These are phyloP conservation scores for Backusella tuberculispora DNA, from an alignment of 192 early-diverging fungal species.

Conservation along the genomic window DNA sequence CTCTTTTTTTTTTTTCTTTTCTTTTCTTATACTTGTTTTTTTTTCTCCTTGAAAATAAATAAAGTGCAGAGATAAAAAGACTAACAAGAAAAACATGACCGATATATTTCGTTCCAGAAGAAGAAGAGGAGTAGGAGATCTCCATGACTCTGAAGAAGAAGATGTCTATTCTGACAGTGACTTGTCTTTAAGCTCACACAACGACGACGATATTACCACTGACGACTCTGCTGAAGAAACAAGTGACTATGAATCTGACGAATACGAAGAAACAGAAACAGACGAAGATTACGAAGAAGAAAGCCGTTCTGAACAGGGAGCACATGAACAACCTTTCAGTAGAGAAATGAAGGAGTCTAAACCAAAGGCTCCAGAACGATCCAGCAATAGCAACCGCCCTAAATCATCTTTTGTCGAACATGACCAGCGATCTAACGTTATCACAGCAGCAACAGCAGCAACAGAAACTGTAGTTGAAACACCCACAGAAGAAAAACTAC, in stretches of 20 bases:
- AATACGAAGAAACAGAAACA: conserved; percentile 5
- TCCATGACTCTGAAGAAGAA: conserved; percentile 8
- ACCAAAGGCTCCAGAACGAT: background rate
- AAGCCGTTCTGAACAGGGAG: background rate
- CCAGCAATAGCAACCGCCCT: too few species aligned
- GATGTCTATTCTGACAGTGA: background rate
- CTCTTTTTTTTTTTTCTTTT: background rate
- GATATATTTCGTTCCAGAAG: conserved; percentile 11
- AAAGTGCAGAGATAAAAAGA: background rate
- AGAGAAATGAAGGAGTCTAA: background rate
- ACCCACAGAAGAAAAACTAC: background rate
- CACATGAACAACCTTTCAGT: background rate
- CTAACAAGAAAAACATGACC: background rate
- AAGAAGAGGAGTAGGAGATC: background rate
- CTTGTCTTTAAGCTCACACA: background rate
- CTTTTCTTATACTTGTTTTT: background rate
- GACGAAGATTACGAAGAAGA: background rate
- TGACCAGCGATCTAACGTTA: background rate
- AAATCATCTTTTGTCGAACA: background rate
- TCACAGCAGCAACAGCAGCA: background rate
- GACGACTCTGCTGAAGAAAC: background rate
- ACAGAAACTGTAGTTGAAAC: background rate
- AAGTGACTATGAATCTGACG: conserved; percentile 17
- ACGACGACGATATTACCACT: background rate
- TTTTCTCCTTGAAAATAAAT: background rate